Base-by-base conservation (phyloP, 192 early-diverging fungal genomes). In the Coemansia sp. region DNA sequence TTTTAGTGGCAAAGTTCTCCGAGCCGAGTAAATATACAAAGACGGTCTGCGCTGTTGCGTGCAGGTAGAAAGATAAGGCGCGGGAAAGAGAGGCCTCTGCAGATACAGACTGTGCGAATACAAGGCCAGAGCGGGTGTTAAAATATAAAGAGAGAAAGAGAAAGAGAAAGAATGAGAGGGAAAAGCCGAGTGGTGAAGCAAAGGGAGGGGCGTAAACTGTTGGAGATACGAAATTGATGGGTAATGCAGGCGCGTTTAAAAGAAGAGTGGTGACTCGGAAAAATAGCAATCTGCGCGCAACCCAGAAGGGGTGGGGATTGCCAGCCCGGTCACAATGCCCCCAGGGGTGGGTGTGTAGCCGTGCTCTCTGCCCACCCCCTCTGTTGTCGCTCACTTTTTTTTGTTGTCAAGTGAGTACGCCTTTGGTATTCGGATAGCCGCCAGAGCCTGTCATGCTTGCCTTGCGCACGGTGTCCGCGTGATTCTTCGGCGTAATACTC, bases 191-290 rank as follows among this genome's bases (percentile, higher is more conserved):
- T 29, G 51, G 11, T 13, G 51, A 53, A 48, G 22, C 24, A 13
- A 22, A 53, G 13, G 13, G 51, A 22, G 10, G 24, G 51, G 51
- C 45, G 36, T 41, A 78, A 73, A 72, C 75, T 69, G 69, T 65
- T 74, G 67, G 71, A 65, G 58, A 67, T 78, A 44, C 66, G 42
- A 78, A 78, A 79, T 80, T 72, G 72, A 72, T 71, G 72, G 78
- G 78, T 70, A 74, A 80, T 80, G 78, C 78, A 80, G 73, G 78
- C 78, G 64, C 60, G 78, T 74, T 80, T 80, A 75, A 80, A 80
- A 80, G 71, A 71, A 67, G 51, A 80, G 72, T 50, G 64, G 19
- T 71, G 69, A 66, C 78, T 75, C 78, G 72, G 78, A 80, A 74
- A 68, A 69, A 80, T 69, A 80, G 61, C 55, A 53, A 53, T 53